Conservation (phyloP, 2,329 filamentous ascomycete genomes). For the Ascosphaera aggregata region DNA sequence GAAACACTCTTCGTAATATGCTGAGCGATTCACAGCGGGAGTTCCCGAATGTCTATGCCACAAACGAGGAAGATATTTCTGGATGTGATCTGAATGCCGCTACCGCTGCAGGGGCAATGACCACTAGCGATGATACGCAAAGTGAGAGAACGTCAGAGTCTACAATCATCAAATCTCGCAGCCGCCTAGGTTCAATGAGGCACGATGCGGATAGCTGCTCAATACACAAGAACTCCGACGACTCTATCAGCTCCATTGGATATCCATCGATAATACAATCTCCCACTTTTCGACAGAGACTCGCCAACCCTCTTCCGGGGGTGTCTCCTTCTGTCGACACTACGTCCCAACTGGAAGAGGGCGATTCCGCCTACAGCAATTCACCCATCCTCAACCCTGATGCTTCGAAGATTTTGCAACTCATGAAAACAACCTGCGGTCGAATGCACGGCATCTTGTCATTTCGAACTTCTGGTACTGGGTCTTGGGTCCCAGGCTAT, state of each 20-base stretch:
- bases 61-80: slow-evolving; percentile 14
- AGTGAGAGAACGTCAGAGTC: slow-evolving; percentile 15
- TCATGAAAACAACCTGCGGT: slow-evolving; percentile 29
- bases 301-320: slow-evolving; percentile 13
- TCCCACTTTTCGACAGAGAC: slow-evolving; percentile 15
- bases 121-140: slow-evolving; percentile 20
- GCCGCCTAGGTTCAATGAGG: slow-evolving; percentile 19
- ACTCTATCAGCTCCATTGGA: slow-evolving; percentile 21
- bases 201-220: slow-evolving; percentile 10
- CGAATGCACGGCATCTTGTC: slow-evolving; percentile 29
- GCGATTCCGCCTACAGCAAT: slow-evolving; percentile 12
- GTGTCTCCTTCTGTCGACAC: slow-evolving; percentile 9
- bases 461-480: slow-evolving; percentile 20
- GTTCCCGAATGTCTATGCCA: slow-evolving; percentile 11
- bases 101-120: slow-evolving; percentile 18
- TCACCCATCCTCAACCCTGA: slow-evolving; percentile 20
- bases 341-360: slow-evolving; percentile 9
- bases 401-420: slow-evolving; percentile 23
- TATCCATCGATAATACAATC: slow-evolving; percentile 24
- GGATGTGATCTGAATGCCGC: slow-evolving; percentile 12
- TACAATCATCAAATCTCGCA: slow-evolving; percentile 13
- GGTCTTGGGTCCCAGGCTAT: slow-evolving; percentile 25
- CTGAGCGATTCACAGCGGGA: slow-evolving; percentile 13
- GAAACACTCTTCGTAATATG: slow-evolving; percentile 13
- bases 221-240: slow-evolving; percentile 16